Evolutionary conservation across 129 eudicot genomes (phyloP).

Genomic region (Oenanthe sinensis): DNA sequence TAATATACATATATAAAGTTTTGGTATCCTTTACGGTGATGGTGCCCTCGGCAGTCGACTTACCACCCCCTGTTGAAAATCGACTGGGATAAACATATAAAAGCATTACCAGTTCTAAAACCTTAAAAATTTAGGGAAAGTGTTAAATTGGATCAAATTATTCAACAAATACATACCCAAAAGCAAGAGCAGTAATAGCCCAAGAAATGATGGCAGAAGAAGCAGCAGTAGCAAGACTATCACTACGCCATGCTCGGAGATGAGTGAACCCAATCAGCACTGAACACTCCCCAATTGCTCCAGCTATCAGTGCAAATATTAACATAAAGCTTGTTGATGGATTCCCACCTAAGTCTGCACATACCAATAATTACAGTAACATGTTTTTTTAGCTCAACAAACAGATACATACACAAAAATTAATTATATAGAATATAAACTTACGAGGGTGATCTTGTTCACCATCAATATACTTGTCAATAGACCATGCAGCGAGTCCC

Average conservation of each 20-base stretch:
- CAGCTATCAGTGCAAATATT: conserved; percentile 56
- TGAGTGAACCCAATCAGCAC: conserved; percentile 49
- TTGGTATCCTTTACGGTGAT: too few relatives aligned
- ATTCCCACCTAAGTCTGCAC: conserved; percentile 69
- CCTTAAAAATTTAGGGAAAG: too few relatives aligned
- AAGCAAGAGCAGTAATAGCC: conserved; percentile 59
- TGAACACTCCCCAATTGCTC: conserved; percentile 53
- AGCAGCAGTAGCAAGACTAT: conserved; percentile 56
- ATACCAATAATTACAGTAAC: fast-evolving
- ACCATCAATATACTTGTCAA: conserved; percentile 82
- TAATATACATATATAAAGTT: too few relatives aligned
- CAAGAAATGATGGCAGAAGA: conserved; percentile 53
- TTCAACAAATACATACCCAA: conserved; percentile 35
- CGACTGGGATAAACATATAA: too few relatives aligned
- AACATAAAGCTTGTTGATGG: conserved; percentile 67
- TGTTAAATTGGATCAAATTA: too few relatives aligned
- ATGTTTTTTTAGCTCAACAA: background rate
- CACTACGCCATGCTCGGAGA: conserved; percentile 49
- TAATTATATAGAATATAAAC: background rate
- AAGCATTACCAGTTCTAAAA: too few relatives aligned
- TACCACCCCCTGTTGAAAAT: too few relatives aligned
- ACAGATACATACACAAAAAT: background rate
- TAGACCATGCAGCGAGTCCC: conserved; percentile 77
- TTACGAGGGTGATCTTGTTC: conserved; percentile 62
- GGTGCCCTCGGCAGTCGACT: too few relatives aligned